Conservation (phyloP, 75 land plant species). For the Azolla pinnata region DNA sequence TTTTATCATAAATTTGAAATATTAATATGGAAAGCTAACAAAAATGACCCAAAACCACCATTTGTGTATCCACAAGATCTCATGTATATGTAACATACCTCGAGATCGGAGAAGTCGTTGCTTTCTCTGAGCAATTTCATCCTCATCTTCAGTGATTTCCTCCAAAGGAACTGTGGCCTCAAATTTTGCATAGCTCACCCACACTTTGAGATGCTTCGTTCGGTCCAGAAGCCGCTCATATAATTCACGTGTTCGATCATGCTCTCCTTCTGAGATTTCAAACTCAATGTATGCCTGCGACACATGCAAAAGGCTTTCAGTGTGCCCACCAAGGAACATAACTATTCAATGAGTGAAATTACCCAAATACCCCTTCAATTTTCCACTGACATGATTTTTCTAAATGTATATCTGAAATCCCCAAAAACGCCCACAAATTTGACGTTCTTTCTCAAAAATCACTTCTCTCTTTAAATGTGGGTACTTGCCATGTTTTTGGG, state of each 20-base stretch:
- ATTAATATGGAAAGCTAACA: too few relatives aligned
- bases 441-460: too few relatives aligned
- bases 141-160: conserved; percentile 34
- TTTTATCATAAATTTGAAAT: too few relatives aligned
- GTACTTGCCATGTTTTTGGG: too few relatives aligned
- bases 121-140: conserved; percentile 15
- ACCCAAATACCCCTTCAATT: too few relatives aligned
- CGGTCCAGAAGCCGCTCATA: conserved; percentile 86
- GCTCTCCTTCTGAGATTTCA: conserved; percentile 76
- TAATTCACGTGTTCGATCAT: conserved; percentile 70
- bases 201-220: conserved; percentile 90
- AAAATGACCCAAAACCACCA: too few relatives aligned
- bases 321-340: too few relatives aligned
- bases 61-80: neutral
- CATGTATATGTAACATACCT: conserved; percentile 23
- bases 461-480: too few relatives aligned
- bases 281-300: conserved; percentile 89
- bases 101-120: conserved; percentile 36
- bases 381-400: too few relatives aligned
- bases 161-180: conserved; percentile 57
- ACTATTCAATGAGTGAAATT: too few relatives aligned
- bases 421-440: too few relatives aligned
- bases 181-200: conserved; percentile 94
- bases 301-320: conserved; percentile 1
- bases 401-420: too few relatives aligned